Evolutionary conservation across 179 eudicot genomes (phyloP), one percentile per base, ranked within the genome.

Genomic region (Camellia oleifera): DNA sequence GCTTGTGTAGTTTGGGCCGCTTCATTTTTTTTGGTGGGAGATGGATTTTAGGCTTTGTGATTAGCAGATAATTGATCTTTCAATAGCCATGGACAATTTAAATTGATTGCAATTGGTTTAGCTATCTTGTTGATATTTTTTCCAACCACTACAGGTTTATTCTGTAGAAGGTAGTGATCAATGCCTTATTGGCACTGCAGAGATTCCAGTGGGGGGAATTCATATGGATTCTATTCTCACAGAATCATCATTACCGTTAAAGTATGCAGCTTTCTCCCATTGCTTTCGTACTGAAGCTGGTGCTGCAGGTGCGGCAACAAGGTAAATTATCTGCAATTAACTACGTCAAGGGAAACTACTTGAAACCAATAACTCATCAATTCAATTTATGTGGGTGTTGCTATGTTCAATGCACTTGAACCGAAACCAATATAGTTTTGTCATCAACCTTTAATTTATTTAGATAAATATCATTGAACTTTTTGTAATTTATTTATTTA

Each of bases 211-310:
- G 48, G 99, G 99, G 2, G 99, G 97, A 78, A 90, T 95, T 74
- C 99, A 95, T 82, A 92, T 95, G 98, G 97, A 93, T 82, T 92
- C 97, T 7, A 95, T 95, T 87, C 87, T 95, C 76, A 26, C 92
- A 12, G 98, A 92, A 69, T 86, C 92, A 10, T 86, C 90, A 3
- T 87, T 95, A 83, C 99, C 99, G 79, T 73, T 92, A 69, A 94
- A 93, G 84, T 95, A 95, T 82, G 97, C 89, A 32, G 99, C 99
- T 76, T 86, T 90, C 86, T 95, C 99, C 69, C 99, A 94, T 86
- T 95, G 98, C 84, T 95, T 95, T 75, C 94, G 99, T 18, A 95
- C 99, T 26, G 99, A 95, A 82, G 99, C 99, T 80, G 99, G 99
- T 79, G 97, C 98, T 76, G 98, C 98, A 32, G 99, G 99, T 23